Base-by-base conservation (phyloP, 2,329 filamentous ascomycete species). In the Scytalidium lignicola region DNA sequence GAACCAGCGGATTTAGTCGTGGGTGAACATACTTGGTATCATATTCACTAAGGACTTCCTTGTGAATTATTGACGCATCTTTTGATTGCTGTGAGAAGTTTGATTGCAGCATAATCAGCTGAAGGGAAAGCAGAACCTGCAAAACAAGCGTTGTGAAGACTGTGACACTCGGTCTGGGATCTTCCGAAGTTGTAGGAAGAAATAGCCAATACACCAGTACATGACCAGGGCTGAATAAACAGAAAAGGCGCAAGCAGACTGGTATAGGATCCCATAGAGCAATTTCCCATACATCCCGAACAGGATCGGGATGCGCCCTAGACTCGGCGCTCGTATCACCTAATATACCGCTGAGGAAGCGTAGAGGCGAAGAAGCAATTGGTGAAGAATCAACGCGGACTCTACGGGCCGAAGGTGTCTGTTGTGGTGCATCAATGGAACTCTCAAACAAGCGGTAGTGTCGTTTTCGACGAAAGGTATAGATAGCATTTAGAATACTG, bases 1-100 rank as follows among this genome's bases (percentile, higher is more conserved):
- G 74, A 56, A 95, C 88, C 4, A 87, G 74, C 7, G 86, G 88
- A 58, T 95, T 88, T n/a, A 95, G 80, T 10, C 85, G 79, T 2
- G 93, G 93, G 62, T 95, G 90, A 1, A 99, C 93, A 62, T 86
- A 96, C 71, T 99, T 99, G 58, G 83, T 88, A 64, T 97, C 90
- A 64, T 99, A 99, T 69, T 99, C 93, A 65, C 90, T 85, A 69
- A 97, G 77, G 4, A 97, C 92, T 68, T 97, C 88, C 59, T 86
- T 90, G 58, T 95, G 90, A 51, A 99, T 86, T 43, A 96, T 78
- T 2, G 83, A 77, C 2, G 81, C 82, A 66, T 99, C 93, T 64
- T 90, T 95, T 52, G 81, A 82, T 65, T 97, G 91, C 64, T 92
- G 91, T 3, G 80, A 77, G 67, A 92, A 97, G 28, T 77, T 82